Conservation (phyloP, 805 yeast genomes). For the Brettanomyces naardenensis region DNA sequence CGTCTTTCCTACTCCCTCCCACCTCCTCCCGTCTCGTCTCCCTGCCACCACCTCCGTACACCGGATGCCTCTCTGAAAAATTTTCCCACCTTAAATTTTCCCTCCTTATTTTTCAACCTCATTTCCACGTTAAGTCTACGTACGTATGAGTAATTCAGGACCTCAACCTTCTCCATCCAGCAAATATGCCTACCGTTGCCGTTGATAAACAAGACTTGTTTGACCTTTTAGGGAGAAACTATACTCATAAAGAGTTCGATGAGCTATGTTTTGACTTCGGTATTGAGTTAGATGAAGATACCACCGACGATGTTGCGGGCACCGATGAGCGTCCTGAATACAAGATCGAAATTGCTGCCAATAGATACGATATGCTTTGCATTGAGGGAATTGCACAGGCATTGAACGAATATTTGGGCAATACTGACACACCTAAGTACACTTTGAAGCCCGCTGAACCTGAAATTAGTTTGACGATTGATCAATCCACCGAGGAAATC, state of each 20-base stretch:
- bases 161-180: too few species aligned
- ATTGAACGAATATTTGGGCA: slow-evolving; percentile 81
- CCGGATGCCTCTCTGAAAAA: too few species aligned
- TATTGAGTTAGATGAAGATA: slow-evolving; percentile 95
- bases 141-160: too few species aligned
- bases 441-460: slow-evolving; percentile 56
- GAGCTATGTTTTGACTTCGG: slow-evolving; percentile 97
- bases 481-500: slow-evolving; percentile 60
- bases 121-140: too few species aligned
- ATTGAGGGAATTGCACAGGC: slow-evolving; percentile 97
- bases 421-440: slow-evolving; percentile 55
- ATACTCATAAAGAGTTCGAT: slow-evolving; percentile 87
- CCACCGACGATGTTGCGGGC: slow-evolving; percentile 65
- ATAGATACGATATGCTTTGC: slow-evolving; percentile 96
- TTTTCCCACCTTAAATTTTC: too few species aligned
- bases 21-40: too few species aligned
- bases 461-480: slow-evolving; percentile 56
- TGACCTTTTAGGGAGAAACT: slow-evolving; percentile 59
- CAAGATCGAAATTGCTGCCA: slow-evolving; percentile 96
- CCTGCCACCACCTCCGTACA: too few species aligned
- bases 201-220: slow-evolving; percentile 92
- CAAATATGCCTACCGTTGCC: slow-evolving; percentile 92
- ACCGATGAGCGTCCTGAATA: slow-evolving; percentile 91
- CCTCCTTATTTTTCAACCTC: too few species aligned
- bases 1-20: too few species aligned